Evolutionary conservation across 1,284 basidiomycete genomes (phyloP).

Genomic region (Chalciporus sp.): DNA sequence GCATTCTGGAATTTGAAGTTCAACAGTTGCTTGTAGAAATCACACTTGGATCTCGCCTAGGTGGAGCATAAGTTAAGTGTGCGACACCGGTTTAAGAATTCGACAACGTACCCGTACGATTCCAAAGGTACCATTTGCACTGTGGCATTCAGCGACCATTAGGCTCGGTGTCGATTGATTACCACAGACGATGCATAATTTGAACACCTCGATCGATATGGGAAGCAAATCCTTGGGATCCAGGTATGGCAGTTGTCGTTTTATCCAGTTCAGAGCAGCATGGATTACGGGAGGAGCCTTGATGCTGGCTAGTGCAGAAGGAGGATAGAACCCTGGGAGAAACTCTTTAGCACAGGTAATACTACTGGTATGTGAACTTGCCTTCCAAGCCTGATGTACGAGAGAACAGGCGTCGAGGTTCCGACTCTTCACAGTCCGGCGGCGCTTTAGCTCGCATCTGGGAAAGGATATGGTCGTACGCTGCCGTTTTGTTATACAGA

Average conservation of each 20-base stretch:
- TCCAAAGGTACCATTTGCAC: slow-evolving; percentile 76
- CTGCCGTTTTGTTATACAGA: slow-evolving; percentile 85
- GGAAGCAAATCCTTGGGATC: slow-evolving; percentile 82
- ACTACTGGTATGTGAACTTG: slow-evolving; percentile 10
- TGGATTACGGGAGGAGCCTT: slow-evolving; percentile 50
- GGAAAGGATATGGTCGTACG: slow-evolving; percentile 83
- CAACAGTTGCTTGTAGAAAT: slow-evolving; percentile 80
- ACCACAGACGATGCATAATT: slow-evolving; percentile 80
- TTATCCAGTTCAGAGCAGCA: slow-evolving; percentile 50
- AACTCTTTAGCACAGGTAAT: slow-evolving; percentile 19
- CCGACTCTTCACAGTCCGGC: slow-evolving; percentile 28
- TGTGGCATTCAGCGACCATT: slow-evolving; percentile 77
- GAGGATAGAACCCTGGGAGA: slow-evolving; percentile 34
- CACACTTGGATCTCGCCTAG: slow-evolving; percentile 77
- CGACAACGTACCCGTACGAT: slow-evolving; percentile 61
- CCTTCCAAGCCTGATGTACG: slow-evolving; percentile 34
- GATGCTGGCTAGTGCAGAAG: slow-evolving; percentile 34
- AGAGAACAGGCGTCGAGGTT: slow-evolving; percentile 21
- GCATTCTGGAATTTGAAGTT: slow-evolving; percentile 70
- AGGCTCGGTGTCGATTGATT: slow-evolving; percentile 83
- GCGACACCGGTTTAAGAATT: neutral
- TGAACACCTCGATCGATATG: slow-evolving; percentile 71
- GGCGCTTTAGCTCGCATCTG: slow-evolving; percentile 57
- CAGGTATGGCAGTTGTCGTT: slow-evolving; percentile 64
- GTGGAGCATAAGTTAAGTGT: slow-evolving; percentile 9